These are phyloP conservation scores for Chrysoporthe deuterocubensis DNA, from an alignment of 2,329 filamentous ascomycete genomes.

Conservation along the genomic window DNA sequence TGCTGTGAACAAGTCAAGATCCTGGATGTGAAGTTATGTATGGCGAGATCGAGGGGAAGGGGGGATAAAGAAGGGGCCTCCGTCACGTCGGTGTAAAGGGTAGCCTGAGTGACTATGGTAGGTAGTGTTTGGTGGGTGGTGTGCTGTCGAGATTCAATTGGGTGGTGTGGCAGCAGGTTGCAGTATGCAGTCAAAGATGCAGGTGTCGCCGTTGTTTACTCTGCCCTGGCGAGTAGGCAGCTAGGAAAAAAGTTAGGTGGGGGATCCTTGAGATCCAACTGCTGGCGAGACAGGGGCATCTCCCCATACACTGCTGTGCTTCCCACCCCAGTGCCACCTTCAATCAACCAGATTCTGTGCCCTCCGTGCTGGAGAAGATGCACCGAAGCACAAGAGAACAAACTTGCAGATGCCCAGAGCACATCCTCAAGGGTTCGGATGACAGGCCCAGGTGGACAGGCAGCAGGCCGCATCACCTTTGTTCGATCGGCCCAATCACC, in stretches of 20 bases:
- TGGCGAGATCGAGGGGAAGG: neutral
- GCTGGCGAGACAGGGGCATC: neutral
- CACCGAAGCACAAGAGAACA: neutral
- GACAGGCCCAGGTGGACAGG: neutral
- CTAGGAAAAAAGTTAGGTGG: conserved; percentile 1
- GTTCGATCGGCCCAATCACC: neutral
- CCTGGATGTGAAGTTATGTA: neutral
- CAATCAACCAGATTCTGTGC: neutral
- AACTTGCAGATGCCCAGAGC: neutral
- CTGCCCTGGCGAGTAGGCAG: neutral
- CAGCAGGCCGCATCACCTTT: neutral
- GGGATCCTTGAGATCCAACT: neutral
- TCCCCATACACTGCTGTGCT: neutral
- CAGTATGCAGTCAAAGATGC: neutral
- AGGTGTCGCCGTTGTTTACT: conserved; percentile 1
- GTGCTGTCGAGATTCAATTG: conserved; percentile 13
- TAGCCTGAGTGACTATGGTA: neutral
- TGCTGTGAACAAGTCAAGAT: neutral
- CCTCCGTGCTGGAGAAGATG: neutral
- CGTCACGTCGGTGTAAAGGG: neutral
- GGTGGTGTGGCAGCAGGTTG: conserved; percentile 1
- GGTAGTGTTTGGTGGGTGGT: conserved; percentile 2
- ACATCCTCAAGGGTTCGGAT: neutral
- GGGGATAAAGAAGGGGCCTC: neutral
- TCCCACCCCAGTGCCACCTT: neutral